Evolutionary conservation across 306 rosid genomes (phyloP), one percentile per base, ranked within the genome.

Genomic region (Rosa lucieae): DNA sequence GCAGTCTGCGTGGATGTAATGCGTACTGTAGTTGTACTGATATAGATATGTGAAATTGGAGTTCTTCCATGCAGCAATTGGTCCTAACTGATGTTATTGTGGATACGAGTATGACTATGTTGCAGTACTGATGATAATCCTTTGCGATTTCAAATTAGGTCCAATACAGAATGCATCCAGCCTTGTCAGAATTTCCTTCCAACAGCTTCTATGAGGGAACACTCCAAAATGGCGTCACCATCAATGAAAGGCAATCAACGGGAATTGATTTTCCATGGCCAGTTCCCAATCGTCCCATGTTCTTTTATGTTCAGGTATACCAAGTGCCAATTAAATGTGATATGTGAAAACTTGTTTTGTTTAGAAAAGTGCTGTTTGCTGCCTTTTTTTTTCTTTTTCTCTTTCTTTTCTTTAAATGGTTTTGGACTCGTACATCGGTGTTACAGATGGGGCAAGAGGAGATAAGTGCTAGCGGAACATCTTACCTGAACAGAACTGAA

Each of bases 251-350:
- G 90, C 97, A 93, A 72, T 92, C 92, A 47, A 58, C 98, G 4
- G 98, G 99, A 89, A 93, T 96, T 51, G 99, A 96, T 86, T 96
- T 96, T 82, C 99, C 99, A 43, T 96, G 99, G 99, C 99, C 99
- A 61, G 98, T 96, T 63, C 98, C 99, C 51, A 93, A 91, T 85
- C 98, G 97, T 78, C 99, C 99, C 73, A 96, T 96, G 99, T 91
- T 96, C 81, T 96, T 96, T 82, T 93, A 96, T 80, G 98, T 96
- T 81, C 99, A 96, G 99, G 99, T 96, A 86, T 77, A 77, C 43
- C 48, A 62, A 14, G 35, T 23, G 53, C 26, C 61, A 49, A 14
- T 82, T 23, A 53, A 68, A 32, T 80, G 8, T 1, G 42, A 39
- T 18, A 48, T 48, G 43, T 35, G 10, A 12, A 4, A 17, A 46